phyloP scores from a whole-genome alignment of 306 rosid species.

The Fagus crenata region DNA sequence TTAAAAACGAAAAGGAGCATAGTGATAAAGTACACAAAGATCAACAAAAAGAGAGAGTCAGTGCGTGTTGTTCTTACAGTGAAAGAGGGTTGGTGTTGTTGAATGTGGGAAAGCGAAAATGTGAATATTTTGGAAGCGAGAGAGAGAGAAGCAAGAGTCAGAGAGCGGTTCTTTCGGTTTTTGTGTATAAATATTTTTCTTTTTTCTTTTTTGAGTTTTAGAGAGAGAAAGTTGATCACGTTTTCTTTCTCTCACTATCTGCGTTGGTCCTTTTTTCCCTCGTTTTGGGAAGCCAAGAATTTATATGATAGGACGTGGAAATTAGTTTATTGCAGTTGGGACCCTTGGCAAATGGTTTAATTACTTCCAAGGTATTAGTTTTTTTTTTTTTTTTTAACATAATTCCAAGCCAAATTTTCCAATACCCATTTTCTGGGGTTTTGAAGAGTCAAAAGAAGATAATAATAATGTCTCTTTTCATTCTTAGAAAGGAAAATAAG shows the following conservation, averaged over 20 bases:
- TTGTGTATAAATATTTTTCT: not conserved
- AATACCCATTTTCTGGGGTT: too few relatives aligned
- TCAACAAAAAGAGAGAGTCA: not conserved
- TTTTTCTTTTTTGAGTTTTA: not conserved
- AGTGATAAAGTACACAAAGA: not conserved
- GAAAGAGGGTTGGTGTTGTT: not conserved
- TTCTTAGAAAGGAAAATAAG: too few relatives aligned
- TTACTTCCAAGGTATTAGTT: not conserved
- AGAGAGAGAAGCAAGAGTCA: not conserved
- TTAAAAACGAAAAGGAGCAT: not conserved
- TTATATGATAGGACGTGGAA: not conserved
- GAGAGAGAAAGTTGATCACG: not conserved
- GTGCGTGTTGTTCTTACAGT: slow-evolving; percentile 2
- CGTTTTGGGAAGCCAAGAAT: not conserved
- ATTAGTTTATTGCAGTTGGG: not conserved
- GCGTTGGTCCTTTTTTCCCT: not conserved
- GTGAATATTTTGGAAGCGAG: not conserved
- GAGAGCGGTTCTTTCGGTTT: not conserved
- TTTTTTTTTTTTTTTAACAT: too few relatives aligned
- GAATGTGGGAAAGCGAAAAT: slow-evolving; percentile 3
- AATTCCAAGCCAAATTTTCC: too few relatives aligned
- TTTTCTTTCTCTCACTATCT: not conserved
- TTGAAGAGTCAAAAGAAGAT: too few relatives aligned
- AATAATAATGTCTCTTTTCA: too few relatives aligned
- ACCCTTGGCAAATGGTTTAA: not conserved